Evolutionary conservation across 1,284 basidiomycete genomes (phyloP), one percentile per base, ranked within the genome.

Genomic region (Austropuccinia psidii): DNA sequence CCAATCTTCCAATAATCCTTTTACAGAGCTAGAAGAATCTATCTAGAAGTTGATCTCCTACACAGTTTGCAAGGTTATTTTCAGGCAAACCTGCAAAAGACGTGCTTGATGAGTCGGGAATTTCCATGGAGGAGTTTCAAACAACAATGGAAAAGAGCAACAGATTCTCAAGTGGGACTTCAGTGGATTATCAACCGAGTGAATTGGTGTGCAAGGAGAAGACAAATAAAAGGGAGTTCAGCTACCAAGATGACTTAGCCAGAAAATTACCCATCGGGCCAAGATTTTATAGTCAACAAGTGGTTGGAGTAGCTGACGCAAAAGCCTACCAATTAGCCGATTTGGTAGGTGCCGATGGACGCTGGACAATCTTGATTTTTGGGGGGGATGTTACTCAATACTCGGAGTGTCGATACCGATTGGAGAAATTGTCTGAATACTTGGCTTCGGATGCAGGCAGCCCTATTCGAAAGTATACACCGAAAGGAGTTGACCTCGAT

Each of bases 31-130:
- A 58, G 4, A 7, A 15, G 35, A 60, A 27, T 60, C 57, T 33
- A 9, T 45, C 29, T 33, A 19, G 49, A 27, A 5, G 24, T 47
- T 27, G 21, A 24, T 9, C 43, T 29, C 19, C 33, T 31, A 9
- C 24, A 9, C 41, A 87, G 76, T 90, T 88, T 78, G 85, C 89
- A 1, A 83, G 85, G 13, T 81, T 92, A 27, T 91, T 91, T 80
- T 90, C 89, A 19, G 87, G 86, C 55, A 90, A 90, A 80, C 87
- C 89, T 8, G 83, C 84, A 37, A 86, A 74, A 58, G 72, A 66
- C 31, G 72, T 66, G 15, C 61, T 74, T n/a, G 61, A 66, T 37
- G 39, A 73, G 55, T 37, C 58, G 21, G 69, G 69, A 0, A 64
- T 73, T 6, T 73, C 60, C 19, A 19, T 73, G 27, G 60, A 62